Conservation (phyloP, 2,329 filamentous ascomycete genomes). For the Fusarium sp. region DNA sequence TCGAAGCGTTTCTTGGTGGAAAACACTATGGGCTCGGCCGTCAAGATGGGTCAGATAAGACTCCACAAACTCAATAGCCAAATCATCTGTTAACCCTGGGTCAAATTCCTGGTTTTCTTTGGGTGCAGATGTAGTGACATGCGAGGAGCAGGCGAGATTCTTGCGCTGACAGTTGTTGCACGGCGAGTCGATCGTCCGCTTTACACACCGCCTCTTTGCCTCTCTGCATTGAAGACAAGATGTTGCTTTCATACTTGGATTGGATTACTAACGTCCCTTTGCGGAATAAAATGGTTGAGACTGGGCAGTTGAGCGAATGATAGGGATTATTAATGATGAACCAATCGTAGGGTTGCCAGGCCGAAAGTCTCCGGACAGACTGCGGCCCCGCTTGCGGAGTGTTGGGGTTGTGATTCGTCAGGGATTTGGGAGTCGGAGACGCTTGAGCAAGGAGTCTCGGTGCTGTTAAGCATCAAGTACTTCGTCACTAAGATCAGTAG, state of each 20-base stretch:
- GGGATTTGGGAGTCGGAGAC: neutral
- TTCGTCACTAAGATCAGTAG: fast-evolving
- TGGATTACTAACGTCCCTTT: neutral
- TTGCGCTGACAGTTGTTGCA: neutral
- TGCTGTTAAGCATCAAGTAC: neutral
- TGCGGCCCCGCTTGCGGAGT: neutral
- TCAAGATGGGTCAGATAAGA: neutral
- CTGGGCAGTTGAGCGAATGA: neutral
- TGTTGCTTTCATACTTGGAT: neutral
- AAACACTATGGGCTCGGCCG: neutral
- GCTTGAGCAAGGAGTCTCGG: neutral
- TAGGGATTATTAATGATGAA: neutral
- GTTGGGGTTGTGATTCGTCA: neutral
- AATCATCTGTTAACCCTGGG: neutral
- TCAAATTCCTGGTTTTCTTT: neutral
- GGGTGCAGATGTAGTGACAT: neutral
- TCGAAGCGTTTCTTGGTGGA: neutral
- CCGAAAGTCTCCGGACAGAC: neutral
- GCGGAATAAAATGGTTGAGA: neutral
- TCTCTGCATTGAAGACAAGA: neutral
- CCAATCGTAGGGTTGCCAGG: neutral
- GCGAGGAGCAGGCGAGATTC: neutral
- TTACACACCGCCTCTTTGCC: neutral
- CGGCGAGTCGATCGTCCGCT: neutral
- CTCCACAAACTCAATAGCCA: neutral